These are phyloP conservation scores for Basipetospora sp. DNA, from an alignment of 2,329 filamentous ascomycete species.

Conservation along the genomic window DNA sequence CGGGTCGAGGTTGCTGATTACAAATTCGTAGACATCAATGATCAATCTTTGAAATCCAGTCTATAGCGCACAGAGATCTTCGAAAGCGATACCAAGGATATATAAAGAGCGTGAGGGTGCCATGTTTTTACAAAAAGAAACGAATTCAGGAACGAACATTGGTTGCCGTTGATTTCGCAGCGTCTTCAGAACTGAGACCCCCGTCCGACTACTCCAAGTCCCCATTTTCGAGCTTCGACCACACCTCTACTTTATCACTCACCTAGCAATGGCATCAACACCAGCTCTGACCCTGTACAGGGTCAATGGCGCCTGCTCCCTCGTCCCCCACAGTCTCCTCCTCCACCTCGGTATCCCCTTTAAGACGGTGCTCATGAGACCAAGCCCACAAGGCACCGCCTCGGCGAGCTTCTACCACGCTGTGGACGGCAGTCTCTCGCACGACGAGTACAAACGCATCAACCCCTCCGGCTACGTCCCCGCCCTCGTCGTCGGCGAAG, in stretches of 20 bases:
- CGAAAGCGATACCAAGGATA: too few species aligned
- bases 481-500: slow-evolving; percentile 12
- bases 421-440: slow-evolving; percentile 18
- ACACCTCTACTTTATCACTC: neutral
- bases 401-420: slow-evolving; percentile 8
- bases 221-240: too few species aligned
- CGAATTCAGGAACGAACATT: too few species aligned
- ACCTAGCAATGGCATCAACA: neutral
- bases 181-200: too few species aligned
- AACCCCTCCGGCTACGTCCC: slow-evolving; percentile 19
- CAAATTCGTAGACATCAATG: too few species aligned
- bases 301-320: slow-evolving; percentile 16
- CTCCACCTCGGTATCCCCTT: slow-evolving; percentile 16
- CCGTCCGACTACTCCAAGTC: too few species aligned
- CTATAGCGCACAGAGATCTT: too few species aligned
- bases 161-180: too few species aligned
- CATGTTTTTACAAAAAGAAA: too few species aligned
- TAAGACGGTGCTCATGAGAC: slow-evolving; percentile 10
- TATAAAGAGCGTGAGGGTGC: too few species aligned
- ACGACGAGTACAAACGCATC: slow-evolving; percentile 18
- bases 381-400: slow-evolving; percentile 7
- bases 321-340: slow-evolving; percentile 17
- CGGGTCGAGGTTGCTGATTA: too few species aligned
- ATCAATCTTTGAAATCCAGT: too few species aligned
- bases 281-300: slow-evolving; percentile 16